These are phyloP conservation scores for Trichoderma erinaceum DNA, from an alignment of 495 filamentous ascomycete species.

Conservation along the genomic window DNA sequence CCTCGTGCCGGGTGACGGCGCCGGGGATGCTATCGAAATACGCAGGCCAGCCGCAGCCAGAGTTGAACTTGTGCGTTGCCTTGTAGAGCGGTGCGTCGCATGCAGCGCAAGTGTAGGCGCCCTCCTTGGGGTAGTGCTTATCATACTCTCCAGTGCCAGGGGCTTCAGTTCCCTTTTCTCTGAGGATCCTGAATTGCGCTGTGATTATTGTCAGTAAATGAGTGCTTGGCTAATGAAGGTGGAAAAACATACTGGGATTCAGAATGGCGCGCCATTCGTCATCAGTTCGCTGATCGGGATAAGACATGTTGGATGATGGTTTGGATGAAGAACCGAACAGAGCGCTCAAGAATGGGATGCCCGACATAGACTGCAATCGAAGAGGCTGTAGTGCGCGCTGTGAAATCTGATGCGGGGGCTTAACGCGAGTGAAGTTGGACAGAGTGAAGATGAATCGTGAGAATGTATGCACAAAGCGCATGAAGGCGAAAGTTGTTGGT, in stretches of 20 bases:
- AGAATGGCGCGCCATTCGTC: slow-evolving; percentile 87
- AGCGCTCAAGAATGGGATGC: slow-evolving; percentile 70
- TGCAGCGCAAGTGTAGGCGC: slow-evolving; percentile 78
- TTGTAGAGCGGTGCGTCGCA: slow-evolving; percentile 86
- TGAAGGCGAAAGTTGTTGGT: slow-evolving; percentile 15
- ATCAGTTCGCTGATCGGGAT: slow-evolving; percentile 69
- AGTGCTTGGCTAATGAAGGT: slow-evolving; percentile 8
- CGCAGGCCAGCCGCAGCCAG: slow-evolving; percentile 94
- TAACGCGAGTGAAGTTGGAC: slow-evolving; percentile 30
- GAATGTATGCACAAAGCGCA: slow-evolving; percentile 20
- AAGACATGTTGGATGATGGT: slow-evolving; percentile 57
- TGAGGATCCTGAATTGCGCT: slow-evolving; percentile 93
- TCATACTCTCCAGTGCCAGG: slow-evolving; percentile 77
- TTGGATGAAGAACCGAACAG: slow-evolving; percentile 59
- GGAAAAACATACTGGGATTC: slow-evolving; percentile 52
- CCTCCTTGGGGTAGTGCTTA: slow-evolving; percentile 67
- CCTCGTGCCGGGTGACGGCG: slow-evolving; percentile 74
- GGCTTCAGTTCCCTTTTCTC: slow-evolving; percentile 84
- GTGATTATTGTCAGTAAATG: slow-evolving; percentile 18
- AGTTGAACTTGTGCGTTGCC: slow-evolving; percentile 88
- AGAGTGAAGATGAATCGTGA: slow-evolving; percentile 27
- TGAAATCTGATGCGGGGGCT: slow-evolving; percentile 22
- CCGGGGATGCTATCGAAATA: slow-evolving; percentile 93
- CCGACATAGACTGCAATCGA: slow-evolving; percentile 49
- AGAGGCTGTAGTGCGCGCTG: background rate